Percentiles rank a stretch among this genome's conserved stretches.
Conservation (phyloP, 352 stramenopile species). For the Phytophthora ohioensis region DNA sequence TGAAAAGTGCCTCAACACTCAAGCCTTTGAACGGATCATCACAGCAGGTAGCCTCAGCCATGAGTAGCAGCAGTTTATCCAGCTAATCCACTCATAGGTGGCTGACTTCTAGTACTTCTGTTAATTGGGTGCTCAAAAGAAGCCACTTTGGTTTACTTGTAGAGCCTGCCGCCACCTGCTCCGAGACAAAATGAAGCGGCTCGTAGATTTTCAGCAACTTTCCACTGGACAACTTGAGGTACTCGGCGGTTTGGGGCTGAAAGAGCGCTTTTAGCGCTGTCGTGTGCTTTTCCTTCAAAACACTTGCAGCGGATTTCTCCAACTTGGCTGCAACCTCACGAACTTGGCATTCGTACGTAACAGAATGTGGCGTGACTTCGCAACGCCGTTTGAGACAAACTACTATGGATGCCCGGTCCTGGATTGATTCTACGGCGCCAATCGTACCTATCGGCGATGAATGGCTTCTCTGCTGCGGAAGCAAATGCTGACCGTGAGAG, state of each 20-base stretch:
- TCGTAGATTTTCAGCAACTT: slow-evolving; percentile 57
- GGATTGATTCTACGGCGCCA: slow-evolving; percentile 49
- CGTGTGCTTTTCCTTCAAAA: slow-evolving; percentile 15
- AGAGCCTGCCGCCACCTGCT: slow-evolving; percentile 34
- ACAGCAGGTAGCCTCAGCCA: not conserved
- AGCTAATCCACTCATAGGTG: not conserved
- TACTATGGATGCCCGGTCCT: slow-evolving; percentile 51
- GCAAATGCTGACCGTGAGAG: slow-evolving; percentile 59
- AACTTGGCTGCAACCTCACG: slow-evolving; percentile 31
- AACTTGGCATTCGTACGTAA: slow-evolving; percentile 50
- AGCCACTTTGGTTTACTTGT: slow-evolving; percentile 42
- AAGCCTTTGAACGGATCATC: slow-evolving; percentile 2
- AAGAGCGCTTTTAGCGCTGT: slow-evolving; percentile 50
- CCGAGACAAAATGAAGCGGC: slow-evolving; percentile 65
- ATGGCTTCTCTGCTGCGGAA: slow-evolving; percentile 41
- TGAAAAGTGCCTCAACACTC: slow-evolving; percentile 14
- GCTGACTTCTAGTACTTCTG: slow-evolving; percentile 44
- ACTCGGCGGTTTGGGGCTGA: slow-evolving; percentile 29
- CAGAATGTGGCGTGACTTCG: slow-evolving; percentile 24
- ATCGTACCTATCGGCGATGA: not conserved
- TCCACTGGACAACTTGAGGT: slow-evolving; percentile 41
- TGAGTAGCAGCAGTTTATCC: not conserved
- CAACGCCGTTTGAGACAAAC: slow-evolving; percentile 35
- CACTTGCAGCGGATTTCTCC: slow-evolving; percentile 18
- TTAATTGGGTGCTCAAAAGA: slow-evolving; percentile 60